Percentiles rank a stretch among this genome's conserved stretches.
These are phyloP conservation scores for Gypsophila paniculata DNA, from an alignment of 179 eudicot species.

Conservation along the genomic window DNA sequence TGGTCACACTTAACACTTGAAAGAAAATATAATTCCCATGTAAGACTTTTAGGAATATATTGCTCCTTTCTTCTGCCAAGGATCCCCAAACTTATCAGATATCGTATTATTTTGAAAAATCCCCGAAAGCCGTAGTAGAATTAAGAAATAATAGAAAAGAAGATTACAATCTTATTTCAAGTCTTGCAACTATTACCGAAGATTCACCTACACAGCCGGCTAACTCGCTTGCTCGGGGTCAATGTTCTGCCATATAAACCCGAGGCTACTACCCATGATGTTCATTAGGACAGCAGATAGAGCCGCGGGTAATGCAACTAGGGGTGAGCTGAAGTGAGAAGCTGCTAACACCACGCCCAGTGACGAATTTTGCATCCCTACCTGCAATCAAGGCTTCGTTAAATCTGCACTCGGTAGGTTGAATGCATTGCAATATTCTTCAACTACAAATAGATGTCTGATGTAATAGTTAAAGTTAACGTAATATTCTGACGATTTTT, in stretches of 20 bases:
- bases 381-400: constrained; percentile 32
- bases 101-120: background rate
- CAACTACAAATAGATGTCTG: background rate
- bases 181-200: background rate
- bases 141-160: background rate
- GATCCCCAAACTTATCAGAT: background rate
- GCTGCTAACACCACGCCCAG: constrained; percentile 69
- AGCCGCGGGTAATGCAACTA: constrained; percentile 64
- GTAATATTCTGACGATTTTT: background rate
- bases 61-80: too few relatives aligned
- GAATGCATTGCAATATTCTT: background rate
- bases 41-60: too few relatives aligned
- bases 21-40: too few relatives aligned
- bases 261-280: constrained; percentile 67
- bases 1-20: too few relatives aligned
- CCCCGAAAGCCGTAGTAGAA: background rate
- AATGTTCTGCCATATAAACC: constrained; percentile 55
- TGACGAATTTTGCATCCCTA: constrained; percentile 74
- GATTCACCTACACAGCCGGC: background rate
- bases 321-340: constrained; percentile 56
- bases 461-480: too few relatives aligned
- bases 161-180: background rate
- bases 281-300: constrained; percentile 67
- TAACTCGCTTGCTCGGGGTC: constrained; percentile 27
- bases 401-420: background rate